phyloP scores from a whole-genome alignment of 2,329 filamentous ascomycete genomes.

The Talaromyces funiculosus region DNA sequence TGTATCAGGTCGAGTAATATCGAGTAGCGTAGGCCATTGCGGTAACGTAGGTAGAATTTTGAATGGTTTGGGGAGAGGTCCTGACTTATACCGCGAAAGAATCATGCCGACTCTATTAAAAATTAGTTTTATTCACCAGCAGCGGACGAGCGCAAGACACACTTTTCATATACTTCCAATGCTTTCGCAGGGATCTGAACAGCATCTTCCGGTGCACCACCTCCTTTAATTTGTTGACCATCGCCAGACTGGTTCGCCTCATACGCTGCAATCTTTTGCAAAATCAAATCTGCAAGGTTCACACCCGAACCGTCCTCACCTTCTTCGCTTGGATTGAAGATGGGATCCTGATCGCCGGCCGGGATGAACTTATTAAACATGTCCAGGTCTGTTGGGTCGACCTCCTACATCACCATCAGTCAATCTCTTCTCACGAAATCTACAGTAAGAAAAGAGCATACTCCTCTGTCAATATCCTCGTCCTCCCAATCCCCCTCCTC shows the following conservation, averaged over 20 bases:
- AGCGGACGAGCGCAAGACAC: conserved; percentile 21
- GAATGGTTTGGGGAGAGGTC: conserved; percentile 95
- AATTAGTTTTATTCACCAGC: not conserved
- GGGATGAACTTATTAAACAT: conserved; percentile 88
- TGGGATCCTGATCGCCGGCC: conserved; percentile 64
- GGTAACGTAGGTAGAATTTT: conserved; percentile 91
- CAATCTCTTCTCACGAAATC: not conserved
- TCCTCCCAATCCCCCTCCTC: conserved; percentile 64
- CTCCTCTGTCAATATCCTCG: conserved; percentile 53
- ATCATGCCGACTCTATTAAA: conserved; percentile 68
- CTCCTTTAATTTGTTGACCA: conserved; percentile 43
- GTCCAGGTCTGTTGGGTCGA: conserved; percentile 83
- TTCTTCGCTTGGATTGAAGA: conserved; percentile 54
- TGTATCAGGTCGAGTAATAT: conserved; percentile 72
- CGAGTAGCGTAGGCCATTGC: conserved; percentile 83
- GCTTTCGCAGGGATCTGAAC: conserved; percentile 86
- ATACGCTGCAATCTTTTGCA: conserved; percentile 88
- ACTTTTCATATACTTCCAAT: conserved; percentile 89
- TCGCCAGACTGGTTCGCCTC: conserved; percentile 61
- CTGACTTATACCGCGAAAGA: conserved; percentile 87
- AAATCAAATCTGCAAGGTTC: conserved; percentile 86
- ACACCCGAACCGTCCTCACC: conserved; percentile 54
- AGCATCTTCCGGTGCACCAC: conserved; percentile 65
- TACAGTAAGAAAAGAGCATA: conserved; percentile 20
- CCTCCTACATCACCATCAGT: conserved; percentile 51